Evolutionary conservation across 768 basidiomycete genomes (phyloP).

Genomic region (Tylopilus rubrobrunneus): DNA sequence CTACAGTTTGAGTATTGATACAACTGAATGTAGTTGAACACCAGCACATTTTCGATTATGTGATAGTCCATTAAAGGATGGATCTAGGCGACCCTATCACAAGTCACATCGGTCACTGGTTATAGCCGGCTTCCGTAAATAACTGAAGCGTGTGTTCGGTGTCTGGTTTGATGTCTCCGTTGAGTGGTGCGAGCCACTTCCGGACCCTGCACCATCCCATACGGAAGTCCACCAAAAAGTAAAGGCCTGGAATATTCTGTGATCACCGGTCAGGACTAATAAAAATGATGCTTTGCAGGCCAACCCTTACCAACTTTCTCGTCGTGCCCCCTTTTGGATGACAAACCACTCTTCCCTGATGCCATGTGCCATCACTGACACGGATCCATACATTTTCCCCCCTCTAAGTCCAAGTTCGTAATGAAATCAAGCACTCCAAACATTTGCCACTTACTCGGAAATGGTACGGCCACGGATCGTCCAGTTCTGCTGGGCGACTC

Average conservation of each 20-base stretch:
- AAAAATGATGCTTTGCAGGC: background rate
- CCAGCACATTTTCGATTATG: too few relatives aligned
- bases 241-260: slow-evolving; percentile 42
- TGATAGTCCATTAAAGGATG: too few relatives aligned
- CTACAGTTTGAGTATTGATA: too few relatives aligned
- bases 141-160: slow-evolving; percentile 41
- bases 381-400: slow-evolving; percentile 58
- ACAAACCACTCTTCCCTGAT: slow-evolving; percentile 44
- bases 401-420: too few relatives aligned
- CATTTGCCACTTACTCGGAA: slow-evolving; percentile 36
- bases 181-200: slow-evolving; percentile 59
- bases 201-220: slow-evolving; percentile 38
- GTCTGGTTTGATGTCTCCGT: slow-evolving; percentile 67
- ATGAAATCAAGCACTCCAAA: background rate
- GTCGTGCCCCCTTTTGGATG: slow-evolving; percentile 43
- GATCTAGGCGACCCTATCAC: background rate
- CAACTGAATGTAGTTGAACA: too few relatives aligned
- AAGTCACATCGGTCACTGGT: background rate
- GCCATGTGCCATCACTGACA: slow-evolving; percentile 49
- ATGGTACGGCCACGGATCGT: slow-evolving; percentile 50
- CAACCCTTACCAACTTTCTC: slow-evolving; percentile 37
- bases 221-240: slow-evolving; percentile 45
- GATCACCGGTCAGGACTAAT: background rate
- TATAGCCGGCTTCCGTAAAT: slow-evolving; percentile 43
- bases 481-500: too few relatives aligned